phyloP scores from a whole-genome alignment of 108 stramenopile genomes.

The Cyclotella sp. region DNA sequence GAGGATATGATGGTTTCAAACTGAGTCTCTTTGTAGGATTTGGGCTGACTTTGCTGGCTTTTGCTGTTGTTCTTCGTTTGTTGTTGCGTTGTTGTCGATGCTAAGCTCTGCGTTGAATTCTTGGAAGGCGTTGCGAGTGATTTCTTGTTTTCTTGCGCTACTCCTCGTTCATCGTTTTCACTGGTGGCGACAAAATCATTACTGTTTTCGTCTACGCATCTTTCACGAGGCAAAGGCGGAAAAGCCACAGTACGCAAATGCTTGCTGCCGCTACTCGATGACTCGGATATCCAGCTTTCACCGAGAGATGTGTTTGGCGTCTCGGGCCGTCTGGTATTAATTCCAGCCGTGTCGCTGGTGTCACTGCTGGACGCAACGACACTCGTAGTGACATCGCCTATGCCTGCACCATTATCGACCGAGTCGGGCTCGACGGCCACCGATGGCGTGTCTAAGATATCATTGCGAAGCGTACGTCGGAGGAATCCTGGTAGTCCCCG shows the following conservation, averaged over 20 bases:
- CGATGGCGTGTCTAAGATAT: slow-evolving; percentile 32
- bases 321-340: too few species aligned
- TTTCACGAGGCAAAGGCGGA: slow-evolving; percentile 28
- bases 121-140: slow-evolving; percentile 5
- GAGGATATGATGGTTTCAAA: slow-evolving; percentile 65
- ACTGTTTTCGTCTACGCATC: slow-evolving; percentile 3
- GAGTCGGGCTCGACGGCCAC: background rate
- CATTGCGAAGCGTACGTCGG: slow-evolving; percentile 70
- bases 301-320: background rate
- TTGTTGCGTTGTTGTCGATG: slow-evolving; percentile 35
- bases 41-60: slow-evolving; percentile 22
- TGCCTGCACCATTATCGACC: background rate
- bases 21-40: slow-evolving; percentile 67
- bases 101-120: background rate
- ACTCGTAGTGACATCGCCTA: background rate
- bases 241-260: slow-evolving; percentile 33
- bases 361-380: slow-evolving; percentile 11
- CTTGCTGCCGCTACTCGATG: slow-evolving; percentile 17
- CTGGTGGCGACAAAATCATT: background rate
- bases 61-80: slow-evolving; percentile 43
- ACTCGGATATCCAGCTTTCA: background rate
- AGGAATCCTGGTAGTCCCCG: slow-evolving; percentile 81
- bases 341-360: background rate
- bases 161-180: background rate
- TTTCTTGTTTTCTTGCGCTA: background rate